Evolutionary conservation across 2,329 filamentous ascomycete species (phyloP).

Genomic region (Aureobasidium musti): DNA sequence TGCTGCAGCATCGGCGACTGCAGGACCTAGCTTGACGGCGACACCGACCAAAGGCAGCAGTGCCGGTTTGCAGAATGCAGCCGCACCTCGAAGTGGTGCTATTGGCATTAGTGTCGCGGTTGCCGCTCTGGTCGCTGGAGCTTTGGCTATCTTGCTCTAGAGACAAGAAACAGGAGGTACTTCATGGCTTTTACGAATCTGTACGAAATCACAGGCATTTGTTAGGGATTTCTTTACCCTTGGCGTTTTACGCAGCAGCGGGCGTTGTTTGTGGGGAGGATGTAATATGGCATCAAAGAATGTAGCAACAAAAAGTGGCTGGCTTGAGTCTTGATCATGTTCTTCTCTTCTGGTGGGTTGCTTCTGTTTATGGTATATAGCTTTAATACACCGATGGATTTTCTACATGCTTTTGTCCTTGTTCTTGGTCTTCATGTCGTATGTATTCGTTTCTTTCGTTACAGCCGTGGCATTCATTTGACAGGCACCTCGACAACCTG

Average conservation of each 20-base stretch:
- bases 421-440: background rate
- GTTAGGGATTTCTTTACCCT: background rate
- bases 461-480: conserved; percentile 13
- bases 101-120: background rate
- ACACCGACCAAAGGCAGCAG: background rate
- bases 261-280: background rate
- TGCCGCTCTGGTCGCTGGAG: background rate
- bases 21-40: background rate
- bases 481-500: conserved; percentile 78
- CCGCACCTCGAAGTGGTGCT: background rate
- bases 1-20: background rate
- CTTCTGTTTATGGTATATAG: background rate
- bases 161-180: background rate
- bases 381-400: background rate
- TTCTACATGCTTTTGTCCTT: background rate
- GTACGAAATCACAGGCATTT: conserved; percentile 1
- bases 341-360: background rate
- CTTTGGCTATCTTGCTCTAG: conserved; percentile 15
- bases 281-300: background rate
- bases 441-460: background rate
- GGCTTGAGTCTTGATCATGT: background rate
- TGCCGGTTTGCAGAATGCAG: conserved; percentile 22
- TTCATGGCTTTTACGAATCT: background rate
- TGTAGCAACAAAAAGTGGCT: conserved; percentile 9
- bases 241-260: background rate